These are phyloP conservation scores for Cladophialophora carrionii DNA, from an alignment of 2,329 filamentous ascomycete genomes.

Conservation along the genomic window DNA sequence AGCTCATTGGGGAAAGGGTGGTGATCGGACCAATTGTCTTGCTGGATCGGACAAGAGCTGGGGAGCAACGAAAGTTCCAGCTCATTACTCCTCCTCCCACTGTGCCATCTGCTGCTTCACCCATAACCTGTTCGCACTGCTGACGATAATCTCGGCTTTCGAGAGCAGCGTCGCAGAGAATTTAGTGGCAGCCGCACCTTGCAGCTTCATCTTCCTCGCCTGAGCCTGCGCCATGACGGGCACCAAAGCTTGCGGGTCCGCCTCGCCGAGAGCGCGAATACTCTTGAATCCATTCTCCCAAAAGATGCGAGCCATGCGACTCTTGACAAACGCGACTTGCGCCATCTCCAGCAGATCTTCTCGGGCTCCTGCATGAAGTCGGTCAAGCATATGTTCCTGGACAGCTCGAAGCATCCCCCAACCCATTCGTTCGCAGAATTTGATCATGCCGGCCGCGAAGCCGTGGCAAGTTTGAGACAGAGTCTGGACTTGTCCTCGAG, in stretches of 20 bases:
- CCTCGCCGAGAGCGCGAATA: slow-evolving; percentile 69
- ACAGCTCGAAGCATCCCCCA: slow-evolving; percentile 67
- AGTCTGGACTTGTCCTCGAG: slow-evolving; percentile 71
- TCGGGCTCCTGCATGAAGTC: slow-evolving; percentile 71
- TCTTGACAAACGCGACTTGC: slow-evolving; percentile 75
- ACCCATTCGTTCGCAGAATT: slow-evolving; percentile 73
- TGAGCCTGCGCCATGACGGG: slow-evolving; percentile 69
- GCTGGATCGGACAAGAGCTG: neutral
- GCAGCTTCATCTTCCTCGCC: slow-evolving; percentile 53
- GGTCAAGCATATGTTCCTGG: slow-evolving; percentile 74
- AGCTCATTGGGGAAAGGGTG: neutral
- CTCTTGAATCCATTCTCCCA: slow-evolving; percentile 77
- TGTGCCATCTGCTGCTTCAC: slow-evolving; percentile 47
- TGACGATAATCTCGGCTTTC: slow-evolving; percentile 70
- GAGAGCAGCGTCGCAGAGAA: slow-evolving; percentile 66
- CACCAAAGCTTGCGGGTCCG: slow-evolving; percentile 68
- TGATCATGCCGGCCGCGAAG: slow-evolving; percentile 77
- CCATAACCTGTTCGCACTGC: slow-evolving; percentile 71
- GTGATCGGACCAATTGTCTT: slow-evolving; percentile 6
- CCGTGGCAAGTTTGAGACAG: slow-evolving; percentile 75
- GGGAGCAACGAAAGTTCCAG: slow-evolving; percentile 1
- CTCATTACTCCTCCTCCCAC: slow-evolving; percentile 35
- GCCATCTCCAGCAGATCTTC: slow-evolving; percentile 71
- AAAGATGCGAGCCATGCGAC: slow-evolving; percentile 72
- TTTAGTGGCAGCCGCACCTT: slow-evolving; percentile 61